A percentile compares a stretch with the other conserved stretches of the same genome.
phyloP scores from a whole-genome alignment of 805 yeast species.

The Kodamaea leandrae region DNA sequence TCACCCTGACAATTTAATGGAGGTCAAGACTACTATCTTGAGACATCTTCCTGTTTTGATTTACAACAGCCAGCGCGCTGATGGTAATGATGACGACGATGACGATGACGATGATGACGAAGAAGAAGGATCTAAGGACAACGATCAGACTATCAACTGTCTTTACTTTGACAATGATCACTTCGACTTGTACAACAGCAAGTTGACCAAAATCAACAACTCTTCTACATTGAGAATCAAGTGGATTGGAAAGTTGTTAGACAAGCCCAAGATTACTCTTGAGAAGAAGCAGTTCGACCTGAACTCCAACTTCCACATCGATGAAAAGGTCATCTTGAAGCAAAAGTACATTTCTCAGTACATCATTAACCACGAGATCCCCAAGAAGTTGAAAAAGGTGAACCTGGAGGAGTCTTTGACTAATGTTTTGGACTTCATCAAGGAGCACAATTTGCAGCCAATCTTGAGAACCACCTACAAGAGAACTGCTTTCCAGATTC shows the following conservation, averaged over 20 bases:
- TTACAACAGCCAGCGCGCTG: constrained; percentile 49
- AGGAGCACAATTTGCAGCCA: constrained; percentile 72
- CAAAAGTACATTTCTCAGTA: constrained; percentile 80
- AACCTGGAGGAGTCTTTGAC: constrained; percentile 31
- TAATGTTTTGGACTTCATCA: constrained; percentile 61
- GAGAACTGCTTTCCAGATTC: constrained; percentile 95
- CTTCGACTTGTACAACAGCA: constrained; percentile 83
- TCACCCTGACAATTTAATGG: constrained; percentile 96
- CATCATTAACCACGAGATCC: constrained; percentile 32
- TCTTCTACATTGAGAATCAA: constrained; percentile 79
- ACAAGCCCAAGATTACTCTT: constrained; percentile 73
- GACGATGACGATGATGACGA: constrained; percentile 50
- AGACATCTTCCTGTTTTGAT: constrained; percentile 91
- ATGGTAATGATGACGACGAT: constrained; percentile 45
- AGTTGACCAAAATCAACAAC: constrained; percentile 64
- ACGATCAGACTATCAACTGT: constrained; percentile 73
- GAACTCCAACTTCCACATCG: constrained; percentile 52
- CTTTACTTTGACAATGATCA: constrained; percentile 82
- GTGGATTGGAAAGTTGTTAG: constrained; percentile 83
- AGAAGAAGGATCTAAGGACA: constrained; percentile 20
- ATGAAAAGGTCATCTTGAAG: constrained; percentile 66
- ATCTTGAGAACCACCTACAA: constrained; percentile 82
- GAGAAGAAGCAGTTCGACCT: constrained; percentile 75
- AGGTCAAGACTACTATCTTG: constrained; percentile 90
- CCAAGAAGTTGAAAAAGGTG: constrained; percentile 15